Evolutionary conservation across 768 basidiomycete genomes (phyloP).

Genomic region (Harrya chromipes): DNA sequence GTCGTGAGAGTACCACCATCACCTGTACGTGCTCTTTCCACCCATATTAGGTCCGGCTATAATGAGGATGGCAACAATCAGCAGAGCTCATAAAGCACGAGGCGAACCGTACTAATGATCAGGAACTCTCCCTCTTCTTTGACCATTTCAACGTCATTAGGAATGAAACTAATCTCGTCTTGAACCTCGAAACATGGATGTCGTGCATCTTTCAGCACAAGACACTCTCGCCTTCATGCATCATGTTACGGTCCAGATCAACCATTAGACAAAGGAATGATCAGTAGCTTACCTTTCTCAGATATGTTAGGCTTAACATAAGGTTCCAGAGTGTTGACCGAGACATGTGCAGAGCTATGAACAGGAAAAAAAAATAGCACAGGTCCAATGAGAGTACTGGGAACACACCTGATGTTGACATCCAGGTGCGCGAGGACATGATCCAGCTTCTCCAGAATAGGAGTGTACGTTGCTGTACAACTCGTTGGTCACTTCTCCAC

Average conservation of each 20-base stretch:
- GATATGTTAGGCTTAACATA: slow-evolving; percentile 84
- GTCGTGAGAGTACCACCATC: neutral
- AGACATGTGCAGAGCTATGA: slow-evolving; percentile 85
- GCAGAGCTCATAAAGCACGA: neutral
- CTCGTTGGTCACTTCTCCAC: neutral
- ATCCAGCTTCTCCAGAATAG: slow-evolving; percentile 83
- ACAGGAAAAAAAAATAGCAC: neutral
- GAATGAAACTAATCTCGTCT: slow-evolving; percentile 91
- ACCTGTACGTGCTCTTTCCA: slow-evolving; percentile 97
- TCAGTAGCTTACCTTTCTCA: slow-evolving; percentile 58
- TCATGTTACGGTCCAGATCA: neutral
- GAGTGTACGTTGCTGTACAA: slow-evolving; percentile 81
- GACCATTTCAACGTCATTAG: slow-evolving; percentile 94
- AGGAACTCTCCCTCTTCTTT: slow-evolving; percentile 94
- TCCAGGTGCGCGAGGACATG: slow-evolving; percentile 86
- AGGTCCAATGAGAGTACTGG: neutral
- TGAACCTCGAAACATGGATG: slow-evolving; percentile 98
- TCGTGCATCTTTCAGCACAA: slow-evolving; percentile 80
- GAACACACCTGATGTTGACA: slow-evolving; percentile 78
- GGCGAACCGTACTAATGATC: slow-evolving; percentile 70
- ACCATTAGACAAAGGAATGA: neutral
- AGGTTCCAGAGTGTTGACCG: slow-evolving; percentile 78
- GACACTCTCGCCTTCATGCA: slow-evolving; percentile 62
- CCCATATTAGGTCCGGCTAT: slow-evolving; percentile 98
- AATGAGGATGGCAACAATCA: slow-evolving; percentile 7